These are phyloP conservation scores for Elaeis guineensis DNA, from an alignment of 176 grass and related monocot species.

Conservation along the genomic window DNA sequence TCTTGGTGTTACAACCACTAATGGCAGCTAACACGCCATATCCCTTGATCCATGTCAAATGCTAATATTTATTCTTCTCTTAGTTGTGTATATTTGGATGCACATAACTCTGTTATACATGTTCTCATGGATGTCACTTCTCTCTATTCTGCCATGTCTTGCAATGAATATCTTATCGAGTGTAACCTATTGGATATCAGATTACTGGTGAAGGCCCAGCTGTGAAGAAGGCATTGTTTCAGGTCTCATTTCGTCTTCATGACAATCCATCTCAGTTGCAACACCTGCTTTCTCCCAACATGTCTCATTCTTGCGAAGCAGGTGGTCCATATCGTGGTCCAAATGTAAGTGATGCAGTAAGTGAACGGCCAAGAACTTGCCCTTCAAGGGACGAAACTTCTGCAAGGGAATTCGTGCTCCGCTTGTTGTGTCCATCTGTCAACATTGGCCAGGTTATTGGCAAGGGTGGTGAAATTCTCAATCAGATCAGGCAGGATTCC, in stretches of 20 bases:
- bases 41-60: no score
- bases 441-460: constrained; percentile 94
- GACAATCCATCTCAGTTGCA: constrained; percentile 88
- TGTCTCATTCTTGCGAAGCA: constrained; percentile 1
- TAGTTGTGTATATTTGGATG: no score
- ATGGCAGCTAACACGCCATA: no score
- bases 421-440: constrained; percentile 55
- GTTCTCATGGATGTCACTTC: no score
- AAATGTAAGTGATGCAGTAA: constrained; percentile 37
- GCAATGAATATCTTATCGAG: no score
- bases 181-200: constrained; percentile 25
- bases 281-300: constrained; percentile 46
- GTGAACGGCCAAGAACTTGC: constrained; percentile 68
- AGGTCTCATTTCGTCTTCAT: constrained; percentile 82
- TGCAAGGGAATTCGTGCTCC: constrained; percentile 75
- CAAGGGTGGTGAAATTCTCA: constrained; percentile 86
- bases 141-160: no score
- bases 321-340: constrained; percentile 34
- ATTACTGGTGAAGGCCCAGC: constrained; percentile 56
- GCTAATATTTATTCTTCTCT: no score
- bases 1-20: no score
- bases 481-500: constrained; percentile 93
- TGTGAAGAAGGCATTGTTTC: constrained; percentile 77
- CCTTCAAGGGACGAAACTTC: constrained; percentile 66
- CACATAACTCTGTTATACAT: no score